phyloP scores from a whole-genome alignment of 2,329 filamentous ascomycete genomes.

The Pseudogymnoascus sp. region DNA sequence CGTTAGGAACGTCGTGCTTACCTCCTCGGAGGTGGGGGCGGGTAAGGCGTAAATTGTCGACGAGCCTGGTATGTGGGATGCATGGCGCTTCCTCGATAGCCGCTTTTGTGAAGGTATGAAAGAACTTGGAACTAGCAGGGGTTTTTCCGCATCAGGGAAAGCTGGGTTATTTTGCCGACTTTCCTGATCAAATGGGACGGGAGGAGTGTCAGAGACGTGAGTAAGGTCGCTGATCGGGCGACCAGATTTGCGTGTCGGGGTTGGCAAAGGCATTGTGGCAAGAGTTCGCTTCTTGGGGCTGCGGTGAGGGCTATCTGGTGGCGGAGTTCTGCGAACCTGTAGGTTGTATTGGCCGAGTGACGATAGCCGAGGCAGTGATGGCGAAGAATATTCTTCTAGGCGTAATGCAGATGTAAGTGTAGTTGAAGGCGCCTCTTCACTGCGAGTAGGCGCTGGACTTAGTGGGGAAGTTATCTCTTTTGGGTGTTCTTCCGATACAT shows the following conservation, averaged over 20 bases:
- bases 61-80: background rate
- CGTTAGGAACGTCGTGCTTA: slow-evolving; percentile 50
- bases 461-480: background rate
- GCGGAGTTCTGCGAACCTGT: background rate
- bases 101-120: slow-evolving; percentile 8
- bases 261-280: background rate
- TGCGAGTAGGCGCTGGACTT: background rate
- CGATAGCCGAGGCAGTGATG: background rate
- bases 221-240: background rate
- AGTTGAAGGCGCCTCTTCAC: background rate
- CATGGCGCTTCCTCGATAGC: slow-evolving; percentile 20
- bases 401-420: background rate
- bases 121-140: background rate
- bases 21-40: slow-evolving; percentile 39
- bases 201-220: background rate
- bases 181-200: too few relatives aligned
- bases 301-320: background rate
- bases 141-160: slow-evolving; percentile 20
- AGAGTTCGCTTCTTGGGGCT: background rate
- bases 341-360: background rate
- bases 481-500: background rate
- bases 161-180: slow-evolving; percentile 3
- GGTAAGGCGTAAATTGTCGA: slow-evolving; percentile 44
- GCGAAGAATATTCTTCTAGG: background rate
- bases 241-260: background rate